Conservation (phyloP, 805 yeast species). For the Sporopachydermia quercuum region DNA sequence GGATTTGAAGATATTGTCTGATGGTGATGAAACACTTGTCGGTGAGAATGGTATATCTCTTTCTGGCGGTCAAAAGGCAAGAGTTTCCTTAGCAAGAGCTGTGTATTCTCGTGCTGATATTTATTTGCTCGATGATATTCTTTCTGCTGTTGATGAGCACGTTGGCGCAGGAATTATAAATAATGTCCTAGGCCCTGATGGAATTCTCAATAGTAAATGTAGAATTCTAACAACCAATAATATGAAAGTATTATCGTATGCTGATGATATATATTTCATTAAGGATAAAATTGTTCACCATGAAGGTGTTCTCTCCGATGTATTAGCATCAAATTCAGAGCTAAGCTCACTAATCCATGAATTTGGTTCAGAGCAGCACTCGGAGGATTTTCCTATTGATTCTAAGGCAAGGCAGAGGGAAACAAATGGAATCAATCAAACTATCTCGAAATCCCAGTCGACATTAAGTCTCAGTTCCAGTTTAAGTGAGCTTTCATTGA, state of each 20-base stretch:
- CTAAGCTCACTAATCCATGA: slow-evolving; percentile 24
- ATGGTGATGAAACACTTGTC: slow-evolving; percentile 38
- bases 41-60: slow-evolving; percentile 50
- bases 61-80: slow-evolving; percentile 50
- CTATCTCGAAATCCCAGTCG: too few relatives aligned
- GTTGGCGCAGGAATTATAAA: slow-evolving; percentile 43
- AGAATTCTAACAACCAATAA: slow-evolving; percentile 42
- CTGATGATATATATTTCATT: slow-evolving; percentile 33
- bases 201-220: slow-evolving; percentile 4
- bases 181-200: slow-evolving; percentile 31
- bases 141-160: slow-evolving; percentile 62
- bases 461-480: too few relatives aligned
- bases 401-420: too few relatives aligned
- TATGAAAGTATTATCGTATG: slow-evolving; percentile 32
- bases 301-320: too few relatives aligned
- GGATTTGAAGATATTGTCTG: slow-evolving; percentile 33
- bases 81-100: slow-evolving; percentile 54
- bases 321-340: slow-evolving; percentile 14
- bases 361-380: slow-evolving; percentile 16
- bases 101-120: slow-evolving; percentile 48
- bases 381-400: too few relatives aligned
- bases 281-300: slow-evolving; percentile 30
- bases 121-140: slow-evolving; percentile 45
- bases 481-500: too few relatives aligned
- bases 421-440: too few relatives aligned